Conservation (phyloP, 2,329 filamentous ascomycete species). For the Dryadomyces quercivorus region DNA sequence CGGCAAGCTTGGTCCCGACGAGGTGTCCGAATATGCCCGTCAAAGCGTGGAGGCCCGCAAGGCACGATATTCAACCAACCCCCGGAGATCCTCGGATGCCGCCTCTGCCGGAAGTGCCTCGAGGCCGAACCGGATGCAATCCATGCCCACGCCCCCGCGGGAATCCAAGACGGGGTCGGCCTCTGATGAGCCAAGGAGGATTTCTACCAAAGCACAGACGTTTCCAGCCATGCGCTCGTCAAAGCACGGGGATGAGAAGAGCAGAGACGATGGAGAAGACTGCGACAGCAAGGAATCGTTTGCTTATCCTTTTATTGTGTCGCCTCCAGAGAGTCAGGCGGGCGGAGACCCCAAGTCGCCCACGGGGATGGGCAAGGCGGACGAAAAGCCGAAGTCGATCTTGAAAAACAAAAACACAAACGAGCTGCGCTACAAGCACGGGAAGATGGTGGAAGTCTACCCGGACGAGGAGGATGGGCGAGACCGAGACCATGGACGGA, state of each 20-base stretch:
- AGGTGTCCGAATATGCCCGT: conserved; percentile 39
- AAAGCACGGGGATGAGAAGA: neutral
- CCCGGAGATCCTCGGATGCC: too few species aligned
- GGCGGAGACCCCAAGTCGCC: conserved; percentile 19
- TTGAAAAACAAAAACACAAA: conserved; percentile 49
- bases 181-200: neutral
- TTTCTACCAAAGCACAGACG: neutral
- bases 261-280: conserved; percentile 5
- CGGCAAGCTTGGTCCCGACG: conserved; percentile 36
- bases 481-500: neutral
- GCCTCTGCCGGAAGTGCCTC: neutral
- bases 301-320: conserved; percentile 27
- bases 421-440: conserved; percentile 40
- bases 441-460: conserved; percentile 30
- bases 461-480: conserved; percentile 3
- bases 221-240: conserved; percentile 1
- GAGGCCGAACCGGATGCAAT: neutral
- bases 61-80: conserved; percentile 6
- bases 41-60: conserved; percentile 33
- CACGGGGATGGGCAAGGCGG: conserved; percentile 17
- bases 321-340: conserved; percentile 16
- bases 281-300: conserved; percentile 12
- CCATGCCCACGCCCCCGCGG: conserved; percentile 9
- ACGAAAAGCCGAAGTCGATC: conserved; percentile 39
- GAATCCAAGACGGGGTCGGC: neutral